Percentiles rank a stretch among this genome's conserved stretches.
Evolutionary conservation across 2,329 filamentous ascomycete species (phyloP).

Genomic region (Huntiella omanensis): DNA sequence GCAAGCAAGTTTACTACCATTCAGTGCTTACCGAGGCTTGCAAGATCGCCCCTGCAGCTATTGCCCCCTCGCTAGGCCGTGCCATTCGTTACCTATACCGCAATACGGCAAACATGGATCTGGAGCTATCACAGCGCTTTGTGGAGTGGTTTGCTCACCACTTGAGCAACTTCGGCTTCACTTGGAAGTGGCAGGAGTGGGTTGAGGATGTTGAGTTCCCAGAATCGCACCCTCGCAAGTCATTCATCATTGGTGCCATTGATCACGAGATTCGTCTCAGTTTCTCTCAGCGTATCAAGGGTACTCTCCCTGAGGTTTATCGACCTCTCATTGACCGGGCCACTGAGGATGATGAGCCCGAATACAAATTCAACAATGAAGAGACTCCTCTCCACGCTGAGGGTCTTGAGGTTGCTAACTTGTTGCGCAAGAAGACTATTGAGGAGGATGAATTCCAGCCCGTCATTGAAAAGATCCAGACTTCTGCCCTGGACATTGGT

Average conservation of each 20-base stretch:
- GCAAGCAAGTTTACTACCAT: conserved; percentile 94
- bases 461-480: conserved; percentile 61
- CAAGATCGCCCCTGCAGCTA: conserved; percentile 89
- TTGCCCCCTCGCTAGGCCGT: conserved; percentile 80
- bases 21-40: conserved; percentile 86
- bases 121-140: conserved; percentile 74
- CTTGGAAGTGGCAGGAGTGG: conserved; percentile 99
- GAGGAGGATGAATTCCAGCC: conserved; percentile 72
- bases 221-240: conserved; percentile 68
- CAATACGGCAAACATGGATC: conserved; percentile 62
- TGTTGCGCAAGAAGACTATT: conserved; percentile 62
- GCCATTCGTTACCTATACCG: conserved; percentile 85
- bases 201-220: conserved; percentile 65
- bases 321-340: conserved; percentile 62
- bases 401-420: conserved; percentile 60
- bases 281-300: conserved; percentile 89
- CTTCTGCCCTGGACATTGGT: conserved; percentile 50
- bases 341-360: conserved; percentile 88
- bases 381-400: conserved; percentile 66
- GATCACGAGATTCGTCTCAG: conserved; percentile 95
- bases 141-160: conserved; percentile 97
- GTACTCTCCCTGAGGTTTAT: conserved; percentile 73
- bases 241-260: conserved; percentile 75
- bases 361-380: conserved; percentile 73
- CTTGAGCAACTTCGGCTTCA: conserved; percentile 95